Percentiles rank a stretch among this genome's conserved stretches.
These are phyloP conservation scores for Penicillium concentricum DNA, from an alignment of 2,329 filamentous ascomycete species.

Conservation along the genomic window DNA sequence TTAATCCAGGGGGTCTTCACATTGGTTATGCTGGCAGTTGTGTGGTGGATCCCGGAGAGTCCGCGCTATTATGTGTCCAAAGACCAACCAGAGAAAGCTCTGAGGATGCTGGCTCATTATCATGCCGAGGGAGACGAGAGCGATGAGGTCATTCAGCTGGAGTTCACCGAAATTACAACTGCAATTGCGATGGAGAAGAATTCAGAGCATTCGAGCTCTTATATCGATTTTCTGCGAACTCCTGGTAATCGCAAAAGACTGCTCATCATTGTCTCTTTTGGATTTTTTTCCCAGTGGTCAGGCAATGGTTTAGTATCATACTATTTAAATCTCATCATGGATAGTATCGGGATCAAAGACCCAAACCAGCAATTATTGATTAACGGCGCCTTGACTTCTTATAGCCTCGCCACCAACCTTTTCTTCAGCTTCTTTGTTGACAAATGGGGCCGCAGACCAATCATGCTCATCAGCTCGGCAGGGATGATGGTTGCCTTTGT, in stretches of 20 bases:
- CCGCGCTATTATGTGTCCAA: conserved; percentile 51
- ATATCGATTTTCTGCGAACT: conserved; percentile 42
- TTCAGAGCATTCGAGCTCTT: conserved; percentile 1
- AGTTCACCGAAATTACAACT: conserved; percentile 30
- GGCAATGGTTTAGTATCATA: conserved; percentile 50
- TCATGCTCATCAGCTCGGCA: conserved; percentile 44
- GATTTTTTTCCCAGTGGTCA: conserved; percentile 59
- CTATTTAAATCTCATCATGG: conserved; percentile 40
- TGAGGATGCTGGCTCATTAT: conserved; percentile 34
- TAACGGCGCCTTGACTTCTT: conserved; percentile 43
- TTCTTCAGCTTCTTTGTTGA: conserved; percentile 43
- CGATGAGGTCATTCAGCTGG: conserved; percentile 28
- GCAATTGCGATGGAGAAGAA: conserved; percentile 34
- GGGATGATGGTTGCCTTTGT: conserved; percentile 49
- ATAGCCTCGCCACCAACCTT: conserved; percentile 40
- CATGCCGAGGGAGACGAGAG: conserved; percentile 44
- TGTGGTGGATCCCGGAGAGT: conserved; percentile 67
- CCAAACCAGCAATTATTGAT: conserved; percentile 42
- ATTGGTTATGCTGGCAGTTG: conserved; percentile 51
- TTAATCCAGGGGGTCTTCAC: conserved; percentile 62
- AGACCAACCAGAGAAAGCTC: conserved; percentile 29
- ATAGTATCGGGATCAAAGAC: conserved; percentile 39
- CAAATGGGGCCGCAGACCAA: conserved; percentile 42
- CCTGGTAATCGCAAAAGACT: conserved; percentile 56
- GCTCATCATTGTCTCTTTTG: conserved; percentile 54